Conservation (phyloP, 805 yeast species). For the Pichia ethanolica region DNA sequence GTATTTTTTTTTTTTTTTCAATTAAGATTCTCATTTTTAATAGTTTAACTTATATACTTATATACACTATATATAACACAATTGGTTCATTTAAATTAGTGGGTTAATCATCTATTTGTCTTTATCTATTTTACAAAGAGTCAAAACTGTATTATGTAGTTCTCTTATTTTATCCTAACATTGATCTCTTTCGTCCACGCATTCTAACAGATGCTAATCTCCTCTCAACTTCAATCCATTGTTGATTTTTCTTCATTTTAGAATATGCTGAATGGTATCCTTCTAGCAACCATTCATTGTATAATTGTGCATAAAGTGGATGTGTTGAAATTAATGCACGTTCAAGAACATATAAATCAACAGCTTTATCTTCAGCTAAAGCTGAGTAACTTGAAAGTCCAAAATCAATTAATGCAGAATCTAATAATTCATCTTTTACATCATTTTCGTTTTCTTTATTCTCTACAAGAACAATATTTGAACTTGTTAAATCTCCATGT, state of each 20-base stretch:
- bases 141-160: no score
- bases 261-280: slow-evolving; percentile 45
- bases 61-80: no score
- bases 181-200: slow-evolving; percentile 92
- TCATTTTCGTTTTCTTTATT: not conserved
- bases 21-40: no score
- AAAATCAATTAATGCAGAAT: slow-evolving; percentile 63
- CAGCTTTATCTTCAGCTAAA: slow-evolving; percentile 88
- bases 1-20: no score
- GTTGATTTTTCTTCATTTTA: slow-evolving; percentile 32
- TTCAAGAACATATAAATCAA: slow-evolving; percentile 91
- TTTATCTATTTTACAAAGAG: no score
- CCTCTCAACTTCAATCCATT: slow-evolving; percentile 45
- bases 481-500: slow-evolving; percentile 92
- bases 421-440: slow-evolving; percentile 13
- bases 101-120: no score
- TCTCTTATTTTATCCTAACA: slow-evolving; percentile 54
- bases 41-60: no score
- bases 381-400: slow-evolving; percentile 77
- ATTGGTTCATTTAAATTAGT: no score
- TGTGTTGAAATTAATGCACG: slow-evolving; percentile 90
- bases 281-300: slow-evolving; percentile 62
- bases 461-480: slow-evolving; percentile 58
- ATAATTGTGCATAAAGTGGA: slow-evolving; percentile 57
- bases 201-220: slow-evolving; percentile 78